Evolutionary conservation across 2,329 filamentous ascomycete species (phyloP).

Genomic region (Ophiostoma sp.): DNA sequence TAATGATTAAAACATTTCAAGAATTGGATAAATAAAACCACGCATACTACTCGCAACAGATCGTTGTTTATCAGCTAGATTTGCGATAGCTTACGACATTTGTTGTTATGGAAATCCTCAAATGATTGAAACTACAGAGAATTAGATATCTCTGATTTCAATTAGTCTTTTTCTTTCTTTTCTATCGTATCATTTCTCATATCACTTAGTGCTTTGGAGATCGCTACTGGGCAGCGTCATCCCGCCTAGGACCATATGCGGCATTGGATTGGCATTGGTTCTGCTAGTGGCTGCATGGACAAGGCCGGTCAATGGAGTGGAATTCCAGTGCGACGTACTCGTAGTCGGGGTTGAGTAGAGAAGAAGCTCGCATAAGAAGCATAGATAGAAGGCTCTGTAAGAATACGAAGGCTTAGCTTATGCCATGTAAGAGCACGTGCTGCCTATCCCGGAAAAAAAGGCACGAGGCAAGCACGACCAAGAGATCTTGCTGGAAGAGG

Average conservation of each 20-base stretch:
- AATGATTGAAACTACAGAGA: too few relatives aligned
- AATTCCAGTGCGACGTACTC: background rate
- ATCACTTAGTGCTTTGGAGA: background rate
- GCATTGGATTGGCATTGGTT: background rate
- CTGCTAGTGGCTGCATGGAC: background rate
- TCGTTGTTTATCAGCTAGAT: too few relatives aligned
- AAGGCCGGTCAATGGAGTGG: background rate
- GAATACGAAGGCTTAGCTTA: constrained; percentile 3
- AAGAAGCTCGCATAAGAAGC: background rate
- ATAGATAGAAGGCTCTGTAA: background rate
- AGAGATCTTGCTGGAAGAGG: background rate
- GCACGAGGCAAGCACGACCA: background rate
- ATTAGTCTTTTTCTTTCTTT: too few relatives aligned
- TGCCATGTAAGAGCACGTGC: background rate
- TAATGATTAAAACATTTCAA: too few relatives aligned
- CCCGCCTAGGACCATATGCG: background rate
- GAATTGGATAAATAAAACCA: too few relatives aligned
- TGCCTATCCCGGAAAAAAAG: background rate
- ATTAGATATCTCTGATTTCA: too few relatives aligned
- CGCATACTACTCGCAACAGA: too few relatives aligned
- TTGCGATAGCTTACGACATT: too few relatives aligned
- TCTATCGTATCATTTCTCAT: background rate
- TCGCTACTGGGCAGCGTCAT: constrained; percentile 2
- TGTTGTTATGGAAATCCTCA: too few relatives aligned
- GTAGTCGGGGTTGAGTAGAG: background rate